Evolutionary conservation across 2,329 filamentous ascomycete species (phyloP).

Genomic region (Nigrospora sphaerica): DNA sequence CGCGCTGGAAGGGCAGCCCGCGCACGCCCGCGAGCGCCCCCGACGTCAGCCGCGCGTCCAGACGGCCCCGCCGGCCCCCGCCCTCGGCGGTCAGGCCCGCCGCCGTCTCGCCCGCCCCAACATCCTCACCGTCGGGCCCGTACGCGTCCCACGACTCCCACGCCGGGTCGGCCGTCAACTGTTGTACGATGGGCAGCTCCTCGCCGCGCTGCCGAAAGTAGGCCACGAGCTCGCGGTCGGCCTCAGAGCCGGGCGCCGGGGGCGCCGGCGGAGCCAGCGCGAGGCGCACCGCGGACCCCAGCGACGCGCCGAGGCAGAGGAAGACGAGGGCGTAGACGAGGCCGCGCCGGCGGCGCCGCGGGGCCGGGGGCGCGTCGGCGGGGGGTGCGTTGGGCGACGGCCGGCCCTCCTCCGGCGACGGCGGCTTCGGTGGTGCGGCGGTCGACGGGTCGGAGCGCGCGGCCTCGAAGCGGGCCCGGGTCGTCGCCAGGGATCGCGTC

Average conservation of each 20-base stretch:
- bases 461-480: background rate
- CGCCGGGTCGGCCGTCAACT: constrained; percentile 33
- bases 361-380: constrained; percentile 12
- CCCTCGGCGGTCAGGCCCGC: constrained; percentile 2
- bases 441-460: no score
- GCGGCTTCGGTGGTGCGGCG: no score
- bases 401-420: no score
- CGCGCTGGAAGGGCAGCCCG: constrained; percentile 45
- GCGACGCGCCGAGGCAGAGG: constrained; percentile 30
- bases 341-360: constrained; percentile 13
- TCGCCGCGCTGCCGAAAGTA: constrained; percentile 34
- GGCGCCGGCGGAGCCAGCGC: constrained; percentile 35
- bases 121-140: background rate
- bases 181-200: constrained; percentile 39
- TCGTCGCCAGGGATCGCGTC: background rate
- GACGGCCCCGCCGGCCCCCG: background rate
- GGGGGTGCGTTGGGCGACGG: no score
- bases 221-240: constrained; percentile 32
- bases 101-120: constrained; percentile 10
- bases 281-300: constrained; percentile 30
- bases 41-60: constrained; percentile 25
- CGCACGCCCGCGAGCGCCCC: constrained; percentile 33
- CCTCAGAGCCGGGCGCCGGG: constrained; percentile 27
- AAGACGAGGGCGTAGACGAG: constrained; percentile 24
- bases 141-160: constrained; percentile 36